Evolutionary conservation across 148 eudicot genomes (phyloP), one percentile per base, ranked within the genome.

Genomic region (Fagopyrum esculentum): DNA sequence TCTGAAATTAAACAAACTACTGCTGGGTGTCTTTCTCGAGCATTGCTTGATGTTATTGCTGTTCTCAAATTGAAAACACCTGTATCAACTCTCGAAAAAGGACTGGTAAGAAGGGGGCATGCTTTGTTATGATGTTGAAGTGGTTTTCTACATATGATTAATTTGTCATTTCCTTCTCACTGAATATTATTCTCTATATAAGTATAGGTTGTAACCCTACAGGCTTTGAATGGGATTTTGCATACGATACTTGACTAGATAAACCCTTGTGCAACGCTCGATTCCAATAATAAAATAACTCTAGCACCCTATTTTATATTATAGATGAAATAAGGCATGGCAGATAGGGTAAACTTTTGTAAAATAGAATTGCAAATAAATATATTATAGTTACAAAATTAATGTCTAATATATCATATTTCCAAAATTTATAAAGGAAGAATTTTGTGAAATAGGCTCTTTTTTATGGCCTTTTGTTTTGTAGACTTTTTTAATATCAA

Each of bases 1-100:
- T 79, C 87, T 74, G 97, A 95, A 85, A 95, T 95, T 75, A 86
- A 89, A 88, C 93, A 81, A 75, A 85, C 97, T 77, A 88, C 92
- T 59, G 89, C 90, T 66, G 92, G 87, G 48, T 95, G 92, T 82
- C 87, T 95, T 55, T 76, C 89, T 48, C 86, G 91, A 71, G 90
- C 96, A 49, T 81, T 90, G 83, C 96, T 97, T 51, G 89, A 87
- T 81, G 82, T 95, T 60, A 80, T 84, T 75, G 79, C 82, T 75
- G 86, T 86, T 79, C 91, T 95, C 72, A 86, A 89, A 69, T 78
- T 95, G 75, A 83, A 90, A 73, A 86, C 85, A 44, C 91, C 91
- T 61, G 35, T 86, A 77, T 92, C 92, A 52, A 79, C 81, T 76
- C 61, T 95, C 30, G 92, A 95, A 81, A 82, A 85, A 57, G 88